Conservation (phyloP, 805 yeast species). For the Candida oleophila region DNA sequence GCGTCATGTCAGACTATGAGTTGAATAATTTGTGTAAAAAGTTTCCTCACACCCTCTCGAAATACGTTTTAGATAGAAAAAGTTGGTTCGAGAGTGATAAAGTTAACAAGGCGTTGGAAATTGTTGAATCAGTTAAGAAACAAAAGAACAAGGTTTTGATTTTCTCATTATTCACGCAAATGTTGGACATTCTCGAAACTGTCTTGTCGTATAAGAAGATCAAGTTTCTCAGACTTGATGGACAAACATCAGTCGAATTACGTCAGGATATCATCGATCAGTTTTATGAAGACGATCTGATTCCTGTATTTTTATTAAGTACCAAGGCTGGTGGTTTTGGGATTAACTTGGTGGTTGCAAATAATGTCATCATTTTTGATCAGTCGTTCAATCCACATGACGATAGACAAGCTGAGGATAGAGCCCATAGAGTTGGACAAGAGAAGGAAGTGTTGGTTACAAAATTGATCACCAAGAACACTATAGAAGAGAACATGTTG, state of each 20-base stretch:
- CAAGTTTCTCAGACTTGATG: conserved; percentile 84
- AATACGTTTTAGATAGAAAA: conserved; percentile 51
- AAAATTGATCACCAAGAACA: conserved; percentile 66
- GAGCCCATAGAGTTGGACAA: conserved; percentile 98
- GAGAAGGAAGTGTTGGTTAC: conserved; percentile 77
- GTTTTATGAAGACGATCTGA: conserved; percentile 75
- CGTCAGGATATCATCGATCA: conserved; percentile 90
- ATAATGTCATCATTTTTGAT: conserved; percentile 86
- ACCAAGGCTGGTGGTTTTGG: conserved; percentile 99
- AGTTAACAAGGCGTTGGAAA: conserved; percentile 51
- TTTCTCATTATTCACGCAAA: conserved; percentile 91
- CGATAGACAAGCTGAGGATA: conserved; percentile 97
- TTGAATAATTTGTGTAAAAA: conserved; percentile 69
- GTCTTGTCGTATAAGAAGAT: conserved; percentile 63
- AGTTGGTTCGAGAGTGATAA: conserved; percentile 76
- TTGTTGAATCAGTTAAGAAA: conserved; percentile 57
- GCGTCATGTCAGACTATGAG: conserved; percentile 90
- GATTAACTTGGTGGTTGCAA: conserved; percentile 93
- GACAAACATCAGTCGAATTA: conserved; percentile 89
- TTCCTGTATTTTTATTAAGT: conserved; percentile 84
- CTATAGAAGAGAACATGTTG: conserved; percentile 88
- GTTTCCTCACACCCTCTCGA: conserved; percentile 64
- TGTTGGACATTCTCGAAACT: conserved; percentile 81
- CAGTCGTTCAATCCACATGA: conserved; percentile 98
- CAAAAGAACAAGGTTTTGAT: conserved; percentile 68